These are phyloP conservation scores for Aspergillus homomorphus DNA, from an alignment of 495 filamentous ascomycete species.

Conservation along the genomic window DNA sequence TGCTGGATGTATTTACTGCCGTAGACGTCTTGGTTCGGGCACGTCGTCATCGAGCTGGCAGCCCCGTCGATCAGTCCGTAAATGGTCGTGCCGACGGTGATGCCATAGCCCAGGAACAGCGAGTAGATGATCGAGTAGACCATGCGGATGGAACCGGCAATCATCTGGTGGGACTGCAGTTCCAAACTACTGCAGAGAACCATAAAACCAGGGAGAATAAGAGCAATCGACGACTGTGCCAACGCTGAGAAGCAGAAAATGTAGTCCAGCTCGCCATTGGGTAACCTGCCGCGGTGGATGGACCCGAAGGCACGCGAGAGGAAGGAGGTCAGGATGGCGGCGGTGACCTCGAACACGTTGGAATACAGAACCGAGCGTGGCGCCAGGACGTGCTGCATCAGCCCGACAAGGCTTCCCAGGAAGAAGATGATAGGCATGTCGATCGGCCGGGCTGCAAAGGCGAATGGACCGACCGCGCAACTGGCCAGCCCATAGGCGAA, in stretches of 20 bases:
- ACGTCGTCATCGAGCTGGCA: conserved; percentile 68
- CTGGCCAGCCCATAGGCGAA: conserved; percentile 79
- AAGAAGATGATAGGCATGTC: conserved; percentile 86
- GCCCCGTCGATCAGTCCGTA: conserved; percentile 78
- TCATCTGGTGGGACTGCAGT: conserved; percentile 80
- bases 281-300: conserved; percentile 39
- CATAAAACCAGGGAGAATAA: conserved; percentile 88
- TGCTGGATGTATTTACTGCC: conserved; percentile 43
- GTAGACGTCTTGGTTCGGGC: conserved; percentile 53
- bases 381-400: conserved; percentile 77
- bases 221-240: conserved; percentile 84
- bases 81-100: conserved; percentile 86
- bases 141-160: conserved; percentile 91
- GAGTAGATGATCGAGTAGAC: conserved; percentile 95
- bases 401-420: conserved; percentile 75
- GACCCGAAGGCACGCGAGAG: conserved; percentile 82
- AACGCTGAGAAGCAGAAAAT: conserved; percentile 90
- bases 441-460: conserved; percentile 78
- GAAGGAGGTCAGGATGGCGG: conserved; percentile 82
- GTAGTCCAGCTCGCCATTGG: conserved; percentile 51
- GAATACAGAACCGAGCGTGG: conserved; percentile 72
- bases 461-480: conserved; percentile 76
- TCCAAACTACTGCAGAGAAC: conserved; percentile 82
- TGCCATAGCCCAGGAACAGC: conserved; percentile 89
- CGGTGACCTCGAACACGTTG: conserved; percentile 89